phyloP scores from a whole-genome alignment of 179 eudicot genomes.

The Beta corolliflora region DNA sequence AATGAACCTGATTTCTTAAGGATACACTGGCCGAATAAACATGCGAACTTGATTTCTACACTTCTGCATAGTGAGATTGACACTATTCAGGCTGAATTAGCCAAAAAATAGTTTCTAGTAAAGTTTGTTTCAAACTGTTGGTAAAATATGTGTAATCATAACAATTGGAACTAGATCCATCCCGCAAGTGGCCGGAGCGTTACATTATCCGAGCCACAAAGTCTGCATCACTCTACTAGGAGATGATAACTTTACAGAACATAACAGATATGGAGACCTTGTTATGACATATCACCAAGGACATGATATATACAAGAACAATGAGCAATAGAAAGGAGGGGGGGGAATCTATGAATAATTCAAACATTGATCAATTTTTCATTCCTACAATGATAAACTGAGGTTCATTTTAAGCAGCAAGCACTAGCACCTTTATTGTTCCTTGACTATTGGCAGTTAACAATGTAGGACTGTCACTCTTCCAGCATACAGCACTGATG shows the following conservation, averaged over 20 bases:
- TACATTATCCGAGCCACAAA: conserved; percentile 14
- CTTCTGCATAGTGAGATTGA: too few species aligned
- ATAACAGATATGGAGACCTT: conserved; percentile 16
- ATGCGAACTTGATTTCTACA: too few species aligned
- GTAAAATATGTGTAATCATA: neutral
- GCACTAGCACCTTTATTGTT: conserved; percentile 72
- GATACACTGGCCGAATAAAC: too few species aligned
- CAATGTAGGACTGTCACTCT: conserved; percentile 70
- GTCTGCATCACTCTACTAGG: conserved; percentile 19
- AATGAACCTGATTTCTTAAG: too few species aligned
- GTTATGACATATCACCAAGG: neutral
- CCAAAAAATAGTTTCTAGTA: too few species aligned
- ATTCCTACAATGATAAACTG: conserved; percentile 1
- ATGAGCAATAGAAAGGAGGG: neutral
- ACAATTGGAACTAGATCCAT: neutral
- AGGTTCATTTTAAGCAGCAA: conserved; percentile 46
- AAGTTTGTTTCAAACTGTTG: neutral
- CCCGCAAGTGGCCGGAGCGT: conserved; percentile 17
- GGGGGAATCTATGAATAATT: neutral
- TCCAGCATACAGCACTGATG: conserved; percentile 91
- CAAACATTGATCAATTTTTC: neutral
- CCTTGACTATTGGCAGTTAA: conserved; percentile 87
- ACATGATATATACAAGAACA: conserved; percentile 26
- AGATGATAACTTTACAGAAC: conserved; percentile 22
- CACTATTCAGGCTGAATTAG: too few species aligned